Conservation (phyloP, 2,329 filamentous ascomycete genomes). For the Arthrobotrys megalospora region DNA sequence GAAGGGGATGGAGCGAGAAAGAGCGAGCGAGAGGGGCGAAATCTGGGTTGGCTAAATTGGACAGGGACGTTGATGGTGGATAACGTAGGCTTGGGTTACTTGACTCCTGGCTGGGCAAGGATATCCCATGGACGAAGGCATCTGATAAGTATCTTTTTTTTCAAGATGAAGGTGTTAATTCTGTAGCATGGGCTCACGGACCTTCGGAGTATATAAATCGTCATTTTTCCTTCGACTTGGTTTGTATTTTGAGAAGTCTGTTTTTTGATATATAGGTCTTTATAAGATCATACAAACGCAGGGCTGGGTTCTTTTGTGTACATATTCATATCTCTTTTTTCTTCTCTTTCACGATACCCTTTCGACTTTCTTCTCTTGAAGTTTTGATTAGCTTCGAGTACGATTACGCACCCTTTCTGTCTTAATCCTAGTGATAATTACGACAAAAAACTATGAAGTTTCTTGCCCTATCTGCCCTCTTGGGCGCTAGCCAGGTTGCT, state of each 20-base stretch:
- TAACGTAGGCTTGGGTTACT: conserved; percentile 12
- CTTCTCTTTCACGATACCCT: background rate
- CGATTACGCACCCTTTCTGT: background rate
- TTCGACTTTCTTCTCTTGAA: conserved; percentile 3
- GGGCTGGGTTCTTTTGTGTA: conserved; percentile 30
- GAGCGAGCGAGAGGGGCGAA: conserved; percentile 23
- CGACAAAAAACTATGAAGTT: conserved; percentile 47
- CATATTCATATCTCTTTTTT: conserved; percentile 33
- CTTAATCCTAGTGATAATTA: conserved; percentile 49
- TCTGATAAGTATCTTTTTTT: conserved; percentile 15
- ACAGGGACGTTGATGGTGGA: conserved; percentile 22
- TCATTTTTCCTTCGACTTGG: conserved; percentile 12
- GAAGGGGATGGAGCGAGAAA: conserved; percentile 23
- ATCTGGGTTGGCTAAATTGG: conserved; percentile 30
- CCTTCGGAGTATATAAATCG: conserved; percentile 46
- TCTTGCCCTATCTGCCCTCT: conserved; percentile 44
- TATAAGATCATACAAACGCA: conserved; percentile 33
- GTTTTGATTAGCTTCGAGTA: conserved; percentile 45
- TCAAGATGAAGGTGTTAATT: background rate
- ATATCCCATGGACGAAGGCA: conserved; percentile 1
- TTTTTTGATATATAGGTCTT: background rate
- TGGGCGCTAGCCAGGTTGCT: conserved; percentile 66
- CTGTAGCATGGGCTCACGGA: background rate
- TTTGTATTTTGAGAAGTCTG: background rate
- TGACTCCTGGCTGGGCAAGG: conserved; percentile 11